phyloP scores from a whole-genome alignment of 208 protist species.

The Acanthamoeba healyi region DNA sequence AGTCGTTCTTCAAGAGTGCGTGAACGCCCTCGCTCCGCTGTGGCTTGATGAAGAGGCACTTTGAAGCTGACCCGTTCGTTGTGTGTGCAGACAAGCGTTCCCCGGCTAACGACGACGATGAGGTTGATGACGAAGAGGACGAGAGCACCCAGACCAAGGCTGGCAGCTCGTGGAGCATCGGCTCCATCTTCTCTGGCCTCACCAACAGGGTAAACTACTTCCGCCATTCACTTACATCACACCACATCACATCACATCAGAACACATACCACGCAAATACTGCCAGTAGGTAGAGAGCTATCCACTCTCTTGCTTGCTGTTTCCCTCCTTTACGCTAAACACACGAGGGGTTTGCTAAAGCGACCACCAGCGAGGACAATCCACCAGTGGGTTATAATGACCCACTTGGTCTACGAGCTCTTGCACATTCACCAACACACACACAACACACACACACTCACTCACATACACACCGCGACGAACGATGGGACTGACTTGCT shows the following conservation, averaged over 20 bases:
- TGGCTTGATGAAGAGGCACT: background rate
- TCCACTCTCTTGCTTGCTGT: conserved; percentile 60
- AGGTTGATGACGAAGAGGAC: conserved; percentile 72
- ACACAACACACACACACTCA: conserved; percentile 29
- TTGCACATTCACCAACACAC: conserved; percentile 82
- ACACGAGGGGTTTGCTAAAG: background rate
- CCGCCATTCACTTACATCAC: background rate
- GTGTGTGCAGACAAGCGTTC: conserved; percentile 10
- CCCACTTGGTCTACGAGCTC: background rate
- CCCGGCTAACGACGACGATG: conserved; percentile 57
- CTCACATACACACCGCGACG: conserved; percentile 86
- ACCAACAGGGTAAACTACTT: conserved; percentile 60
- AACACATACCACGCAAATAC: conserved; percentile 29
- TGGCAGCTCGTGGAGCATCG: conserved; percentile 74
- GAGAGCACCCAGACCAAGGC: conserved; percentile 5
- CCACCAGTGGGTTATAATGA: background rate
- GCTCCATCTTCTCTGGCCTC: conserved; percentile 53
- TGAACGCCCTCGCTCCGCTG: background rate
- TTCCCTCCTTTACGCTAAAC: conserved; percentile 20
- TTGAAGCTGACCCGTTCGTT: too few species aligned
- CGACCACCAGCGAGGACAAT: background rate
- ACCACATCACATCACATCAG: background rate
- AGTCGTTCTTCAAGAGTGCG: conserved; percentile 47
- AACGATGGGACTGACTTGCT: conserved; percentile 78
- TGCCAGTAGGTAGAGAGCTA: conserved; percentile 68